phyloP scores from a whole-genome alignment of 1,284 basidiomycete species.

The Filobasidium uniguttulatum region DNA sequence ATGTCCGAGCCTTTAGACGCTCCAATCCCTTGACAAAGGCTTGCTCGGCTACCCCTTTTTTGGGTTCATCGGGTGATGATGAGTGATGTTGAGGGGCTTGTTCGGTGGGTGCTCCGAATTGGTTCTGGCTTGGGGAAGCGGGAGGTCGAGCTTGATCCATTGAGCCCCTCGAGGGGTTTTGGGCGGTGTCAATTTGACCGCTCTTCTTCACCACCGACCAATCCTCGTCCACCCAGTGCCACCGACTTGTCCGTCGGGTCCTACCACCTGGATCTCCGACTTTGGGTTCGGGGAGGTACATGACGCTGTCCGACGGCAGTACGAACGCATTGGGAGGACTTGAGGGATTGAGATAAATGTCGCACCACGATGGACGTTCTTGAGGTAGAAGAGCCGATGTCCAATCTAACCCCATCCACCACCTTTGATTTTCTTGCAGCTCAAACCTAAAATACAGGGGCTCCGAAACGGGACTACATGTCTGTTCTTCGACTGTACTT shows the following conservation, averaged over 20 bases:
- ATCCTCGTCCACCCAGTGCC: conserved; percentile 77
- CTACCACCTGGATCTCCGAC: conserved; percentile 25
- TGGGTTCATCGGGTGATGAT: conserved; percentile 10
- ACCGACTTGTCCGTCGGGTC: conserved; percentile 57
- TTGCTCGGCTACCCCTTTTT: conserved; percentile 31
- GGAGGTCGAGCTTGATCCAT: neutral
- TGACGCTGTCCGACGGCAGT: conserved; percentile 25
- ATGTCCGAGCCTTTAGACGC: conserved; percentile 29
- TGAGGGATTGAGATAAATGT: conserved; percentile 43
- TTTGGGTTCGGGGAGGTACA: conserved; percentile 27
- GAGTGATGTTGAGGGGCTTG: neutral
- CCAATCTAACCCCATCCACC: conserved; percentile 65
- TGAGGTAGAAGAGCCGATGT: conserved; percentile 78
- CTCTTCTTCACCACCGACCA: conserved; percentile 51
- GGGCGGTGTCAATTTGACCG: too few relatives aligned
- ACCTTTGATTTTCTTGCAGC: conserved; percentile 85
- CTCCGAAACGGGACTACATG: conserved; percentile 6
- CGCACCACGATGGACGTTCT: conserved; percentile 74
- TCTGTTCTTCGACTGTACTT: conserved; percentile 1
- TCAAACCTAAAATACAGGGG: conserved; percentile 66
- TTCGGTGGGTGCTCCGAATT: neutral
- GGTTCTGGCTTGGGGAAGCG: neutral
- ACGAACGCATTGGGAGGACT: conserved; percentile 33
- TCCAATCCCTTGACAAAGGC: conserved; percentile 38
- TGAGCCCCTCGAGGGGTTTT: too few relatives aligned